phyloP scores from a whole-genome alignment of 2,329 filamentous ascomycete species.

The Colletotrichum musicola region DNA sequence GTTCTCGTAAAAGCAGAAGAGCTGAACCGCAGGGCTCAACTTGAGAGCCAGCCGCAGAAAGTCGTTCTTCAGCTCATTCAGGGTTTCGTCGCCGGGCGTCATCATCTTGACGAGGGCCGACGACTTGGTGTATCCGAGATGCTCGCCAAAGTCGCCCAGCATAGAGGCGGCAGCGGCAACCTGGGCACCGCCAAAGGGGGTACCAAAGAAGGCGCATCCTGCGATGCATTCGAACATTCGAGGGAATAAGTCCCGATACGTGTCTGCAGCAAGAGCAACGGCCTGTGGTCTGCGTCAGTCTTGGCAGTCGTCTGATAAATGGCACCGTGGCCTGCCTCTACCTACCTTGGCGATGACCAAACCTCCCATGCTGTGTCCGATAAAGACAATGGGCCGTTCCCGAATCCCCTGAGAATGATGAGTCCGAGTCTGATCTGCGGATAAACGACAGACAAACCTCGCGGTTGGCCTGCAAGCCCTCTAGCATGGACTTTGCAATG shows the following conservation, averaged over 20 bases:
- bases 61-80: slow-evolving; percentile 53
- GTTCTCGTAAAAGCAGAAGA: slow-evolving; percentile 56
- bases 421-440: neutral
- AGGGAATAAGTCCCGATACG: slow-evolving; percentile 50
- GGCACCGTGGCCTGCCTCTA: slow-evolving; percentile 21
- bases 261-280: slow-evolving; percentile 47
- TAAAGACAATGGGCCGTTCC: slow-evolving; percentile 55
- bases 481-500: slow-evolving; percentile 52
- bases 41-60: slow-evolving; percentile 53
- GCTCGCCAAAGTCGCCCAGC: slow-evolving; percentile 51
- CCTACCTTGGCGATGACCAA: slow-evolving; percentile 58
- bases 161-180: slow-evolving; percentile 53
- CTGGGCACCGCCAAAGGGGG: slow-evolving; percentile 54
- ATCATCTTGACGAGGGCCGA: slow-evolving; percentile 56
- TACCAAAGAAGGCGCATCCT: slow-evolving; percentile 55
- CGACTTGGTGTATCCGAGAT: slow-evolving; percentile 46
- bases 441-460: slow-evolving; percentile 44
- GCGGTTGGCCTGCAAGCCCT: slow-evolving; percentile 50
- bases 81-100: slow-evolving; percentile 53
- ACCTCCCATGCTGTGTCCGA: slow-evolving; percentile 60
- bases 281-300: slow-evolving; percentile 14
- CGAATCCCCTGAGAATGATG: slow-evolving; percentile 15
- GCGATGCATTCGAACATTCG: slow-evolving; percentile 56
- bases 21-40: slow-evolving; percentile 50
- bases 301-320: neutral